Base-by-base conservation (phyloP, 2,329 filamentous ascomycete genomes). In the Trichophyton equinum region DNA sequence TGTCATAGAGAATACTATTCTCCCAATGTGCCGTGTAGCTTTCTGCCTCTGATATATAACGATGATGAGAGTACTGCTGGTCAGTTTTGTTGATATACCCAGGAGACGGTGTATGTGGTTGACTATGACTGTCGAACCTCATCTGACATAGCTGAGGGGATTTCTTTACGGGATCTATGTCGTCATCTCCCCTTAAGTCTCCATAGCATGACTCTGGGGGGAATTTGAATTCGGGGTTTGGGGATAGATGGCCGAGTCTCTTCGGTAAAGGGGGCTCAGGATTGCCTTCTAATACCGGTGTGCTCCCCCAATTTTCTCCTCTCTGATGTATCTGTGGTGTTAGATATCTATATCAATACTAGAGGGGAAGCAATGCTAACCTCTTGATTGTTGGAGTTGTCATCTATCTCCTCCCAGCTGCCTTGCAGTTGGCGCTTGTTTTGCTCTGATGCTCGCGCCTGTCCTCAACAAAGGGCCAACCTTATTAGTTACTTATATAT, bases 1-100 rank as follows among this genome's bases (percentile, higher is more conserved):
- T 56, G 33, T 60, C 44, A 47, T 60, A 27, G 15, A 56, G 58
- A 6, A 56, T 42, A 2, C 30, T 40, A 47, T 61, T 59, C 22
- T 59, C 57, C 57, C 57, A 46, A 11, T 47, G 57, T 2, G 42
- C 33, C 7, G 42, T 59, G 27, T 59, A 59, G 42, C 57, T 59
- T 36, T 59, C 57, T 8, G 57, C 30, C 7, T 57, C 55, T 8
- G 57, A 59, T 36, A 36, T 36, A 8, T 49, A 49, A n/a, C 57
- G 57, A 13, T 30, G 57, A 13, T 59, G 42, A 15, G 44, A 49
- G 57, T 46, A 46, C 25, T 11, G 42, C 11, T 42, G 20, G 18
- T n/a, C 30, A n/a, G 11, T n/a, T 25, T 44, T 42, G 20, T 25
- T 58, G 9, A 7, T 38, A 30, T 9, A 57, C 6, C 9, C 15